Base-by-base conservation (phyloP, 2,329 filamentous ascomycete genomes). In the Cyphellophora europaea region DNA sequence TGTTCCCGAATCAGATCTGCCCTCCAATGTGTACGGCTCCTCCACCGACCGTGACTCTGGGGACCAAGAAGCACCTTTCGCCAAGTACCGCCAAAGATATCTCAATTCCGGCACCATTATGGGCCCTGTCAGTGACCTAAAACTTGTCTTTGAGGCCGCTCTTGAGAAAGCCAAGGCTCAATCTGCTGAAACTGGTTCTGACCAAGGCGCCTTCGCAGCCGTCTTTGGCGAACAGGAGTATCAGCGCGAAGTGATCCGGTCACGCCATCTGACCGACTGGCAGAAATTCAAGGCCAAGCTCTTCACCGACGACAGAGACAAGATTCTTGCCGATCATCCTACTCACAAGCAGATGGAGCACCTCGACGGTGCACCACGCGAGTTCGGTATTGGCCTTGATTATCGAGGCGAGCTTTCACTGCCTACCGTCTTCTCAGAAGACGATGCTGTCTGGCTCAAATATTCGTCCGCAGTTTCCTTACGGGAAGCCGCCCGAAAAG, bases 151-250 rank as follows among this genome's bases (percentile, higher is more conserved):
- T 30, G 35, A 14, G 16, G 59, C 65, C 4, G 41, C 66, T 23
- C 16, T 17, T 6, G 30, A 15, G 6, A 57, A 57, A 12, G 56
- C 62, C 11, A 49, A 48, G 44, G 53, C 44, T 33, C 50, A 44
- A 36, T 51, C 46, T 21, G 55, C 52, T 29, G 54, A 54, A 21
- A 42, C 15, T 40, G 47, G 48, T 11, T 52, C 55, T 17, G 66
- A 70, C 43, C 60, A 69, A 45, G 54, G 59, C 40, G 62, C 64
- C n/a, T 61, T 74, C 34, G 59, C 66, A 4, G 61, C 67, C 37
- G 62, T 75, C 27, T 73, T 65, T 37, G 68, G 65, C 14, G 61
- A 66, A 29, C 71, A 74, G 48, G 70, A 74, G 49, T 64, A 64
- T 31, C 51, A 64, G 29, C 58, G 72, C 19, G 61, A 71, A 39